Conservation (phyloP, 108 stramenopile species). For the Fragilariopsis cylindrus region DNA sequence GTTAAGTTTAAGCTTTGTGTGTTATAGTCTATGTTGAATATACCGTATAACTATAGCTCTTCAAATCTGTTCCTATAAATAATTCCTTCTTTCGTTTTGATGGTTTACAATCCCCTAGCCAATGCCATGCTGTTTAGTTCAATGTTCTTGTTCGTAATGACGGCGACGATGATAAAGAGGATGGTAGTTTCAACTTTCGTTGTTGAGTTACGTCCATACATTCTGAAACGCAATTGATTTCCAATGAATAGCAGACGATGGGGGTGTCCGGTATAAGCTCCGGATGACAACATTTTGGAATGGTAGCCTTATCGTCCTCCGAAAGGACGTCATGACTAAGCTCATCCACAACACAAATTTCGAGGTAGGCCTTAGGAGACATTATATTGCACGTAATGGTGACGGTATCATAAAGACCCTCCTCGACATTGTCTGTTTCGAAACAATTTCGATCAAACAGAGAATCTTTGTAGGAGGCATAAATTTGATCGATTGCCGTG, state of each 20-base stretch:
- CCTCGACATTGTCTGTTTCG: not conserved
- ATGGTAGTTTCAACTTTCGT: too few relatives aligned
- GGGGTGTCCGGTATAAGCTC: not conserved
- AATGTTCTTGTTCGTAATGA: too few relatives aligned
- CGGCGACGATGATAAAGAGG: too few relatives aligned
- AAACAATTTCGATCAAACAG: not conserved
- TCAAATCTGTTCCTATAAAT: too few relatives aligned
- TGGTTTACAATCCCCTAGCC: too few relatives aligned
- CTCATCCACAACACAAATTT: not conserved
- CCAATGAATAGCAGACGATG: not conserved
- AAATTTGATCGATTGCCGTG: not conserved
- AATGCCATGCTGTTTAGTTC: too few relatives aligned
- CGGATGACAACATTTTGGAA: conserved; percentile 3
- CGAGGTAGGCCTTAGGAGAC: not conserved
- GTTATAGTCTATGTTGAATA: too few relatives aligned
- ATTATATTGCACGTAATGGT: not conserved
- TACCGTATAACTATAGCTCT: too few relatives aligned
- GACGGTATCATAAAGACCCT: not conserved
- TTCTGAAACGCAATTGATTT: not conserved
- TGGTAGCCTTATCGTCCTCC: not conserved
- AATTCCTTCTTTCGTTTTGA: too few relatives aligned
- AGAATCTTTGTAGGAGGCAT: not conserved
- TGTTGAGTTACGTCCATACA: not conserved
- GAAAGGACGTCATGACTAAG: not conserved
- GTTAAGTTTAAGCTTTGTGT: too few relatives aligned